phyloP scores from a whole-genome alignment of 176 grass and related monocot genomes.

The sorghum (Sorghum bicolor) region DNA sequence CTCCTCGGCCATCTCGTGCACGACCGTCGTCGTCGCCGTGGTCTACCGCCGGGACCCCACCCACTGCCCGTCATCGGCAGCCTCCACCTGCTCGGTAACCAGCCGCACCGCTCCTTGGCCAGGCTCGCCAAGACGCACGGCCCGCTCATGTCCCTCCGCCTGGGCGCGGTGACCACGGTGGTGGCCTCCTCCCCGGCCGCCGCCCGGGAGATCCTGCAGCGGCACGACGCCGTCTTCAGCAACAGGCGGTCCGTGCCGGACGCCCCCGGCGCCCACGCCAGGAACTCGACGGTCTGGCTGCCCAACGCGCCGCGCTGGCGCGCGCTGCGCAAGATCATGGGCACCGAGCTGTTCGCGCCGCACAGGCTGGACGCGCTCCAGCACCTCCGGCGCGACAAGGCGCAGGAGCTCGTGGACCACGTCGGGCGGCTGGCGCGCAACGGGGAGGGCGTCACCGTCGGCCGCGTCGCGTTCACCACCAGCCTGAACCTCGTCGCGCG shows the following conservation, averaged over 20 bases:
- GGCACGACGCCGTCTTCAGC: slow-evolving; percentile 9
- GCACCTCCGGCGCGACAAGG: neutral
- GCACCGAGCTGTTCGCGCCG: slow-evolving; percentile 22
- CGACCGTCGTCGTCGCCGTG: neutral
- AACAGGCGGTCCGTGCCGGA: slow-evolving; percentile 5
- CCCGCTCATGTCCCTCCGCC: slow-evolving; percentile 24
- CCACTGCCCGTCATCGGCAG: slow-evolving; percentile 26
- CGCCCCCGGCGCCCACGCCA: neutral
- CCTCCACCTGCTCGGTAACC: neutral
- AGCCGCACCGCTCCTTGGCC: slow-evolving; percentile 28
- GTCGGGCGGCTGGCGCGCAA: neutral
- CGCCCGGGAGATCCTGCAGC: slow-evolving; percentile 22
- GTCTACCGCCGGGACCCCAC: neutral
- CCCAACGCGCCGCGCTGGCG: neutral
- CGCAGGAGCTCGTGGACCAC: neutral
- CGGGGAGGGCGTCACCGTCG: slow-evolving; percentile 12
- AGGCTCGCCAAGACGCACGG: neutral
- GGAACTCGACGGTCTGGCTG: neutral
- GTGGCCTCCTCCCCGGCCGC: slow-evolving; percentile 12
- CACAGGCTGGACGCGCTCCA: slow-evolving; percentile 6
- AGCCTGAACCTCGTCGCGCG: slow-evolving; percentile 37
- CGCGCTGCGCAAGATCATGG: slow-evolving; percentile 19
- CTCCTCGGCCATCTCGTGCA: neutral
- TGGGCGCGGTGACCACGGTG: slow-evolving; percentile 31
- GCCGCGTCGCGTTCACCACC: slow-evolving; percentile 36